A percentile compares a stretch with the other conserved stretches of the same genome.
phyloP scores from a whole-genome alignment of 1,139 yeast species.

The Pichia sp. region DNA sequence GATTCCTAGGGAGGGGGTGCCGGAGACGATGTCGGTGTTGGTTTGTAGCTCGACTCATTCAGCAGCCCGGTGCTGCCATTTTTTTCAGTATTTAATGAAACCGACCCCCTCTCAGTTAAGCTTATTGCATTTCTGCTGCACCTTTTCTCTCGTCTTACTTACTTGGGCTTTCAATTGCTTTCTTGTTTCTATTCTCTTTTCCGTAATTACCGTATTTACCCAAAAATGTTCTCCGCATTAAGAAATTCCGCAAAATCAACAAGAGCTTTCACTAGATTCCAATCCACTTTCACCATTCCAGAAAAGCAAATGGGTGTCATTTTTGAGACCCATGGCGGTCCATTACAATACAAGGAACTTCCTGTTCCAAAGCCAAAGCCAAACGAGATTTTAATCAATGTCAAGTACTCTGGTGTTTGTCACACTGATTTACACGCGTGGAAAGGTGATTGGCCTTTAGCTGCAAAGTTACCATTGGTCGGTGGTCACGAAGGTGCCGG shows the following conservation, averaged over 20 bases:
- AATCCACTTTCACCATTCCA: constrained; percentile 37
- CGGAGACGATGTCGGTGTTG: no score
- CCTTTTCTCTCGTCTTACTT: not conserved
- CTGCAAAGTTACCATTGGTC: constrained; percentile 58
- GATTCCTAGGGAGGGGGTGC: no score
- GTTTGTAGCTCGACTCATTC: no score
- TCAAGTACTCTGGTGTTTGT: constrained; percentile 69
- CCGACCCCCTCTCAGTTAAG: not conserved
- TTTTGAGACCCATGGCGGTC: constrained; percentile 64
- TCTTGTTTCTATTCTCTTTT: not conserved
- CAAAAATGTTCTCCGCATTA: constrained; percentile 15
- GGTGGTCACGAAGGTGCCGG: constrained; percentile 92
- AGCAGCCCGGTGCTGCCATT: no score
- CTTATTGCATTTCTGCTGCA: no score
- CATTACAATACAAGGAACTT: constrained; percentile 51
- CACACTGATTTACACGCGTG: constrained; percentile 74
- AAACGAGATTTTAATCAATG: constrained; percentile 56
- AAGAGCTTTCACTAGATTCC: constrained; percentile 8
- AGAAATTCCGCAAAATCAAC: constrained; percentile 13
- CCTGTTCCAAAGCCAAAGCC: constrained; percentile 64
- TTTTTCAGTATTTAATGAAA: no score
- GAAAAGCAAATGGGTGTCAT: constrained; percentile 64
- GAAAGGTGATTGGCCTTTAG: constrained; percentile 72
- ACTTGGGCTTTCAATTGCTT: not conserved
- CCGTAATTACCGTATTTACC: not conserved